Percentiles rank a stretch among this genome's conserved stretches.
These are phyloP conservation scores for Monosporascus sp. DNA, from an alignment of 2,329 filamentous ascomycete species.

Conservation along the genomic window DNA sequence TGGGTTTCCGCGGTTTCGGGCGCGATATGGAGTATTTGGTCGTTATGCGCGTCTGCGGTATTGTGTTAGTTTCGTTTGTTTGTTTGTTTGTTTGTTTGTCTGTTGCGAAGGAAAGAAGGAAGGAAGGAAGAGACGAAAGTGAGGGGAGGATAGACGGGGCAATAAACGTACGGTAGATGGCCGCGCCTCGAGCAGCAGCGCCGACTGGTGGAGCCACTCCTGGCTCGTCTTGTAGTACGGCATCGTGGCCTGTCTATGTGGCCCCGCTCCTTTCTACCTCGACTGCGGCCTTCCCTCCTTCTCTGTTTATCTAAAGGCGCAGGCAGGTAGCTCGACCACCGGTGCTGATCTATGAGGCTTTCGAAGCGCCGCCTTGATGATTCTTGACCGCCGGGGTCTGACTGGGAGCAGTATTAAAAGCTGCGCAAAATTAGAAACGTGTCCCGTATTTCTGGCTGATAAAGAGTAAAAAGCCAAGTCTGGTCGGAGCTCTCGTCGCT, in stretches of 20 bases:
- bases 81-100: conserved; percentile 1
- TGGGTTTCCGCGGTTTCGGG: conserved; percentile 29
- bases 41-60: conserved; percentile 72
- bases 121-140: not conserved
- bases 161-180: conserved; percentile 67
- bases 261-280: not conserved
- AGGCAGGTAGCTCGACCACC: not conserved
- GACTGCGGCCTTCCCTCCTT: not conserved
- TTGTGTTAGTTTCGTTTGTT: conserved; percentile 8
- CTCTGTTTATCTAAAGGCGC: not conserved
- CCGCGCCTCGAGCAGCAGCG: conserved; percentile 77
- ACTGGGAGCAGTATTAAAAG: no score
- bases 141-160: not conserved
- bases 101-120: not conserved
- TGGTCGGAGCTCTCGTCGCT: no score
- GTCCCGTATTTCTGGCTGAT: no score
- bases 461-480: no score
- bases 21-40: conserved; percentile 76
- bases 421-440: no score
- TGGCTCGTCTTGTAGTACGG: conserved; percentile 75
- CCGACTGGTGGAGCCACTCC: conserved; percentile 86
- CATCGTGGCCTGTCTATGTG: conserved; percentile 48
- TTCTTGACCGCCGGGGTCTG: no score
- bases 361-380: no score
- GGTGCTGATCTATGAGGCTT: no score